These are phyloP conservation scores for Phytophthora crassamura DNA, from an alignment of 352 stramenopile species.

Conservation along the genomic window DNA sequence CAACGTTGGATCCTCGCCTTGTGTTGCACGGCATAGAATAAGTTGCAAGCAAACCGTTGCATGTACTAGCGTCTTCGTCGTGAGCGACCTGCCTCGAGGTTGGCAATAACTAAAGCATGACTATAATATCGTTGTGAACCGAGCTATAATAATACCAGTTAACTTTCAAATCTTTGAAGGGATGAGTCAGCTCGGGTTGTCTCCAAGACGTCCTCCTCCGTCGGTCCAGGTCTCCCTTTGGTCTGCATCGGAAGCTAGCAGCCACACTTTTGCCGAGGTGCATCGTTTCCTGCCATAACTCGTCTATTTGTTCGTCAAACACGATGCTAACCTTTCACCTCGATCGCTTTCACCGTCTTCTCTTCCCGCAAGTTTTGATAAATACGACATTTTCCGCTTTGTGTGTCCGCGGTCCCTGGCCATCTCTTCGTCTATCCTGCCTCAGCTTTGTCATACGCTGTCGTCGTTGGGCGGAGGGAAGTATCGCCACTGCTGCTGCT, in stretches of 20 bases:
- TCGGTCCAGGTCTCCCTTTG: neutral
- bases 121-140: neutral
- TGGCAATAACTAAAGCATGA: neutral
- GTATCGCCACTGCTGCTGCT: slow-evolving; percentile 30
- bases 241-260: too few species aligned
- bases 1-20: too few species aligned
- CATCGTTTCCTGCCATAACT: too few species aligned
- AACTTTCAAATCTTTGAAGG: neutral
- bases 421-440: neutral
- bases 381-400: neutral
- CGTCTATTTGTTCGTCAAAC: too few species aligned
- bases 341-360: neutral
- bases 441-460: slow-evolving; percentile 5
- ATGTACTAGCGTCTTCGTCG: too few species aligned
- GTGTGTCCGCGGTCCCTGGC: too few species aligned
- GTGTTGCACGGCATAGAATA: too few species aligned
- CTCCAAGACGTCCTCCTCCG: neutral
- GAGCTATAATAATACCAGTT: slow-evolving; percentile 2
- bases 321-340: too few species aligned
- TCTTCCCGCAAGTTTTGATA: neutral
- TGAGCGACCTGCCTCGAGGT: too few species aligned
- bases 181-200: slow-evolving; percentile 1
- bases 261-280: too few species aligned
- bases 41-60: too few species aligned
- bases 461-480: slow-evolving; percentile 36